Conservation (phyloP, 2,329 filamentous ascomycete genomes). For the Coniella vitis region DNA sequence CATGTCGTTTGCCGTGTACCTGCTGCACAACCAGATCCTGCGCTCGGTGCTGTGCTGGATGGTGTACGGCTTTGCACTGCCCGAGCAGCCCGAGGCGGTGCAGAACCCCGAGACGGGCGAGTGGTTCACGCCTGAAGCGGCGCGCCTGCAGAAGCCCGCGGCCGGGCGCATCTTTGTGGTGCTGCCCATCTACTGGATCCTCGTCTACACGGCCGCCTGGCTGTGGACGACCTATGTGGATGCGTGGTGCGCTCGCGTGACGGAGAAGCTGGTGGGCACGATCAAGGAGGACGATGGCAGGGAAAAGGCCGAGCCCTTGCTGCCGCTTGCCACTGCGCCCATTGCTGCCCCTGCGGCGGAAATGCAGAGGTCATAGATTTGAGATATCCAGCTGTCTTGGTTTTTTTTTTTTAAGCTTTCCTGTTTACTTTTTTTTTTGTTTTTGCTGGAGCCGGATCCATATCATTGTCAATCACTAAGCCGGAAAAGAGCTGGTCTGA, state of each 20-base stretch:
- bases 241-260: conserved; percentile 12
- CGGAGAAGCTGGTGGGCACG: conserved; percentile 23
- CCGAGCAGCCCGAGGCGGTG: conserved; percentile 13
- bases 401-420: no score
- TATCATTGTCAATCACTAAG: no score
- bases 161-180: conserved; percentile 11
- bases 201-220: conserved; percentile 14
- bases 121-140: conserved; percentile 10
- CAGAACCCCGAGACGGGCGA: conserved; percentile 13
- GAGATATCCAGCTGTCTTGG: no score
- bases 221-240: conserved; percentile 16
- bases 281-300: conserved; percentile 24
- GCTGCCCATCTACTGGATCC: conserved; percentile 13
- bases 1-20: conserved; percentile 15
- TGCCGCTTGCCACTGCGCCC: conserved; percentile 13
- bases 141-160: conserved; percentile 12
- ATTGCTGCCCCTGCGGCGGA: no score
- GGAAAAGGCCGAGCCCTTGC: conserved; percentile 26
- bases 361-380: background rate
- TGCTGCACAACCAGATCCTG: conserved; percentile 17
- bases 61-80: conserved; percentile 14
- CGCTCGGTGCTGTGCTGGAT: conserved; percentile 16
- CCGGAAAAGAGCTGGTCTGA: no score
- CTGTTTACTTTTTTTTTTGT: no score
- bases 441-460: no score